These are phyloP conservation scores for Plasmodium vivax DNA, from an alignment of 169 alveolate species.

Conservation along the genomic window DNA sequence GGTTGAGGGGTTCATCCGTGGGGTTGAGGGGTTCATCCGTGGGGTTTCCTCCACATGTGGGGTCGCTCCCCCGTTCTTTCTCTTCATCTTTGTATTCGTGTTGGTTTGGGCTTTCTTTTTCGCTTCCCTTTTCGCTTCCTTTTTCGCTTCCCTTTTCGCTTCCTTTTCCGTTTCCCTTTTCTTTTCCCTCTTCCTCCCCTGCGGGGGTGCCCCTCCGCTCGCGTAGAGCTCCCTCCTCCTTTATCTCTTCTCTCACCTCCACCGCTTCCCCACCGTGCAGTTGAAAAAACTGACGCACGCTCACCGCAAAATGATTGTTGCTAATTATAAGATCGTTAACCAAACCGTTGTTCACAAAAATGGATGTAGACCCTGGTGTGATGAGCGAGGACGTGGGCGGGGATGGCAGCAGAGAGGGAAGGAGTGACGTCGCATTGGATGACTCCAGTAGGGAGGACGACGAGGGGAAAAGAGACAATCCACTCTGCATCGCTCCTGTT, in stretches of 20 bases:
- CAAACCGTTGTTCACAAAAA: constrained; percentile 35
- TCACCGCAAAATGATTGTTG: constrained; percentile 41
- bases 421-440: background rate
- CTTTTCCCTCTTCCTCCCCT: background rate
- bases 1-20: background rate
- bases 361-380: background rate
- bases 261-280: constrained; percentile 2
- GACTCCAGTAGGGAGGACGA: background rate
- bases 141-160: background rate
- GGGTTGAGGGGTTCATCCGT: no score
- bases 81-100: background rate
- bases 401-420: background rate
- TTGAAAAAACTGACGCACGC: constrained; percentile 47
- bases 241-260: background rate
- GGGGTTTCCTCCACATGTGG: background rate
- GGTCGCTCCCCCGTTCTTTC: background rate
- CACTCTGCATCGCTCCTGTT: background rate
- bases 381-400: background rate
- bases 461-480: background rate
- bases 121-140: background rate
- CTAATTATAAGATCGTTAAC: constrained; percentile 51
- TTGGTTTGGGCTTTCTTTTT: background rate
- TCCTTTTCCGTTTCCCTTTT: background rate
- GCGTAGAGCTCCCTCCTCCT: background rate
- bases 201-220: background rate